These are phyloP conservation scores for Xylaria grammica DNA, from an alignment of 495 filamentous ascomycete genomes.

Conservation along the genomic window DNA sequence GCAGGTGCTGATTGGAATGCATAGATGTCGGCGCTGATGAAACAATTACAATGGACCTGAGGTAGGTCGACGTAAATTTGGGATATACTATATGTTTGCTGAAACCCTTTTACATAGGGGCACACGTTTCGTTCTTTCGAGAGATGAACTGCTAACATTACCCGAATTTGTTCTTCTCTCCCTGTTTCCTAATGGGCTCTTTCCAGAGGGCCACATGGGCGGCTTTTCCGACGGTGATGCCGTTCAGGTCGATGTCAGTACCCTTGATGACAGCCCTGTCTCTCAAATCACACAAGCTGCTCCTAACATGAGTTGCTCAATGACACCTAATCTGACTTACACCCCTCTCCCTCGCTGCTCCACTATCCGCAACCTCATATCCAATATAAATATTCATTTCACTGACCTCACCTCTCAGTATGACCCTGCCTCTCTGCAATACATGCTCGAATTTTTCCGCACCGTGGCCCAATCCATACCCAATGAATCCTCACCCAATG, in stretches of 20 bases:
- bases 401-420: slow-evolving; percentile 76
- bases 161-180: slow-evolving; percentile 98
- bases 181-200: slow-evolving; percentile 96
- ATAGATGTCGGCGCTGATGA: slow-evolving; percentile 89
- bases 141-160: slow-evolving; percentile 92
- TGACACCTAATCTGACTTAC: slow-evolving; percentile 33
- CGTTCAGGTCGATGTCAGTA: slow-evolving; percentile 94
- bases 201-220: slow-evolving; percentile 96
- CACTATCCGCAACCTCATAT: slow-evolving; percentile 44
- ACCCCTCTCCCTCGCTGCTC: slow-evolving; percentile 28
- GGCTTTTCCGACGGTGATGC: slow-evolving; percentile 88
- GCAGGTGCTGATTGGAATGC: slow-evolving; percentile 20
- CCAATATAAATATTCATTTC: slow-evolving; percentile 57
- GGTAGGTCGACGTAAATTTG: slow-evolving; percentile 59
- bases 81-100: slow-evolving; percentile 31
- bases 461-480: slow-evolving; percentile 93
- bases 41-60: slow-evolving; percentile 90
- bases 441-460: slow-evolving; percentile 99
- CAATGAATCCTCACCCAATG: slow-evolving; percentile 64
- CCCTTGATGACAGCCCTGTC: slow-evolving; percentile 29
- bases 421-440: slow-evolving; percentile 92
- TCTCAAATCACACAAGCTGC: slow-evolving; percentile 28
- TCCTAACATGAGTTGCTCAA: slow-evolving; percentile 22
- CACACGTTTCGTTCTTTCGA: slow-evolving; percentile 87
- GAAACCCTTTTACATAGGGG: slow-evolving; percentile 62